These are phyloP conservation scores for Melaleuca quinquenervia DNA, from an alignment of 345 rosid species.

Conservation along the genomic window DNA sequence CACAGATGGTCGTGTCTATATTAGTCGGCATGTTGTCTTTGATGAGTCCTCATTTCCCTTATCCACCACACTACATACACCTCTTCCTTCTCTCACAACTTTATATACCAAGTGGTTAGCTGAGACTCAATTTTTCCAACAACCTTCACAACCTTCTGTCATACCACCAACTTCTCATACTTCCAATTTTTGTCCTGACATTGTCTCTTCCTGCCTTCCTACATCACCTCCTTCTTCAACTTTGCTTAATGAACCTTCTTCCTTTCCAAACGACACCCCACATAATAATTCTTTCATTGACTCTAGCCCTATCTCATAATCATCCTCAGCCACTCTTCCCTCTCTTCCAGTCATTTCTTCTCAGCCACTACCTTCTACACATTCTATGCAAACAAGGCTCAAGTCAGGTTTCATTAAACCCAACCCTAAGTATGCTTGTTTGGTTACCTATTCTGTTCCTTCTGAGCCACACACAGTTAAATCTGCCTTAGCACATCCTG, in stretches of 20 bases:
- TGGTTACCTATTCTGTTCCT: not conserved
- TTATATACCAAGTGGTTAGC: not conserved
- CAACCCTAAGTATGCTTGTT: not conserved
- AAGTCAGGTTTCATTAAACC: not conserved
- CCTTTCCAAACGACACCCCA: too few relatives aligned
- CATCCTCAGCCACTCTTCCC: too few relatives aligned
- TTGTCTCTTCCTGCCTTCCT: too few relatives aligned
- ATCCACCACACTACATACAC: not conserved
- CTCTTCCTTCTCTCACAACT: not conserved
- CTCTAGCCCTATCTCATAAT: too few relatives aligned
- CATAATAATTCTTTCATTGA: too few relatives aligned
- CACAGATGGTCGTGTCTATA: not conserved
- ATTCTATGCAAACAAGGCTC: too few relatives aligned
- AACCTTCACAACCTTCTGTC: rapidly evolving
- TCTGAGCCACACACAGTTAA: not conserved
- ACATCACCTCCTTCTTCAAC: too few relatives aligned
- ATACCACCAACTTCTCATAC: too few relatives aligned
- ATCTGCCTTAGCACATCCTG: not conserved
- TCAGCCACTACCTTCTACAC: too few relatives aligned
- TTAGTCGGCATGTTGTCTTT: not conserved
- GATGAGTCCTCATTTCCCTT: not conserved
- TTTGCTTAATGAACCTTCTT: too few relatives aligned
- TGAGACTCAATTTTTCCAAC: not conserved
- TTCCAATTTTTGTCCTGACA: too few relatives aligned
- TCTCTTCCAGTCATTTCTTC: too few relatives aligned